Conservation (phyloP, 371 early-diverging fungal genomes). For the Chytridium lagenaria region DNA sequence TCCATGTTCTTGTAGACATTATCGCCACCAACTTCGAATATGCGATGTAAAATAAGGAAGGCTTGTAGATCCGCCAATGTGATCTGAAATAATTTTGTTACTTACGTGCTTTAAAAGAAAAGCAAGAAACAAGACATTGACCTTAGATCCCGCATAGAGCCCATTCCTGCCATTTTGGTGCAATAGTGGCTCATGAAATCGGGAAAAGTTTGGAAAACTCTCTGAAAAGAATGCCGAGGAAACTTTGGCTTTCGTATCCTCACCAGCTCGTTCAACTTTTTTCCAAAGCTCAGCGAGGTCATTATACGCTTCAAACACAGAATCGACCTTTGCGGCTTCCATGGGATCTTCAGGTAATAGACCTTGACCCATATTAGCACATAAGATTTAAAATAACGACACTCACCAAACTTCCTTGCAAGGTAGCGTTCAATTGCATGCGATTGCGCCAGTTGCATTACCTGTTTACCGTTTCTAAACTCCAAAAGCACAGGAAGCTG, state of each 20-base stretch:
- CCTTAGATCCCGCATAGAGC: slow-evolving; percentile 37
- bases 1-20: slow-evolving; percentile 7
- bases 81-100: background rate
- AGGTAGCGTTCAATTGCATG: slow-evolving; percentile 61
- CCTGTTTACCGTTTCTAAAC: slow-evolving; percentile 39
- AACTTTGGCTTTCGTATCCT: background rate
- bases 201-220: slow-evolving; percentile 25
- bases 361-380: background rate
- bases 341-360: background rate
- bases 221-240: slow-evolving; percentile 22
- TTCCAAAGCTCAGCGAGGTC: slow-evolving; percentile 41
- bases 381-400: background rate
- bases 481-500: slow-evolving; percentile 59
- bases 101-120: too few relatives aligned
- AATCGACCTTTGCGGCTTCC: slow-evolving; percentile 27
- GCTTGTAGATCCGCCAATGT: slow-evolving; percentile 27
- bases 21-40: background rate
- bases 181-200: slow-evolving; percentile 36
- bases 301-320: slow-evolving; percentile 44
- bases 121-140: background rate
- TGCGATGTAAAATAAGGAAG: slow-evolving; percentile 18
- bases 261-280: slow-evolving; percentile 1
- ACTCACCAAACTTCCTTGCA: slow-evolving; percentile 41
- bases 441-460: slow-evolving; percentile 52
- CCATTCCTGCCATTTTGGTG: slow-evolving; percentile 49